Evolutionary conservation across 805 yeast genomes (phyloP).

Genomic region (Wickerhamiella nectarea): DNA sequence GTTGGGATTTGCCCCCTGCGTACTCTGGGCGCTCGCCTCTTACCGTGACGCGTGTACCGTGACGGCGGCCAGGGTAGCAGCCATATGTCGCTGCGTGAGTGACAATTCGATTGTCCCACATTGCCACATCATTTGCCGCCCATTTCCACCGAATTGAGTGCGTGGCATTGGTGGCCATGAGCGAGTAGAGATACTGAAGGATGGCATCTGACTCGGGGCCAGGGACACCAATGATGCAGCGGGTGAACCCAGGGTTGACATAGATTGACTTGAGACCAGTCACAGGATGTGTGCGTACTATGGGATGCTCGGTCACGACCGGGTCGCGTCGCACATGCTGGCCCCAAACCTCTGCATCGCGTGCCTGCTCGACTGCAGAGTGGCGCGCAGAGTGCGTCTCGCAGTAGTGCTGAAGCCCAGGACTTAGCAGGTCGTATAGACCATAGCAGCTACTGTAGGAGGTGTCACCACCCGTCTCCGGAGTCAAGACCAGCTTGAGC

Average conservation of each 20-base stretch:
- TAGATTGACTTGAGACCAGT: constrained; percentile 48
- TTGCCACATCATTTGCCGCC: constrained; percentile 34
- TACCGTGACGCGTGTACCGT: constrained; percentile 41
- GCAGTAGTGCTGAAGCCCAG: constrained; percentile 34
- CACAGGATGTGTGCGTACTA: constrained; percentile 50
- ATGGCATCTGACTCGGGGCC: constrained; percentile 54
- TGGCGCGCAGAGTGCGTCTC: constrained; percentile 52
- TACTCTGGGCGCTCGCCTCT: constrained; percentile 42
- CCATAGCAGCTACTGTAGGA: constrained; percentile 42
- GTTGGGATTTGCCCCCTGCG: constrained; percentile 24
- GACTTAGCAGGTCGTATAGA: constrained; percentile 40
- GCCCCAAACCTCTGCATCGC: constrained; percentile 32
- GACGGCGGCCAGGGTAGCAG: constrained; percentile 24
- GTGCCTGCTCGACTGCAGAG: constrained; percentile 33
- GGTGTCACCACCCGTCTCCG: constrained; percentile 44
- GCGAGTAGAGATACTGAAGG: constrained; percentile 39
- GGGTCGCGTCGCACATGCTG: constrained; percentile 33
- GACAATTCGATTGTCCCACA: constrained; percentile 44
- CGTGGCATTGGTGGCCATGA: constrained; percentile 21
- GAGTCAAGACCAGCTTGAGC: constrained; percentile 47
- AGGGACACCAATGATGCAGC: constrained; percentile 58
- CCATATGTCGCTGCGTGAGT: constrained; percentile 41
- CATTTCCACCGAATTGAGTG: constrained; percentile 39
- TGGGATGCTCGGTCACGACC: constrained; percentile 44
- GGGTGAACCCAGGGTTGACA: constrained; percentile 45